These are phyloP conservation scores for Aegilops longissima DNA, from an alignment of 176 grass and related monocot species.

Conservation along the genomic window DNA sequence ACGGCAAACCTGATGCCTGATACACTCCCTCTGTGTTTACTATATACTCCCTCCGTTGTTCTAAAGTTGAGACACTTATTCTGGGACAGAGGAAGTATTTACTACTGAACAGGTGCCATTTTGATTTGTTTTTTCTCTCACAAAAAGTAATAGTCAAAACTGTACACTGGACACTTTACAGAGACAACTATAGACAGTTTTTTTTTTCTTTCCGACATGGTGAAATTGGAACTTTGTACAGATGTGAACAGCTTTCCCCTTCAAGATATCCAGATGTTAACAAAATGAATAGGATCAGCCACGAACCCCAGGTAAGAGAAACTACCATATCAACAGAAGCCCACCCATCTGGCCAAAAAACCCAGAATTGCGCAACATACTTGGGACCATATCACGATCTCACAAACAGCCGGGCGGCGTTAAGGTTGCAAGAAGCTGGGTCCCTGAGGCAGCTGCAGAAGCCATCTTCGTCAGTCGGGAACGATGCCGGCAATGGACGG, in stretches of 20 bases:
- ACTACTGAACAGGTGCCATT: no score
- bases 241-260: background rate
- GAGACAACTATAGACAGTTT: background rate
- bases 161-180: background rate
- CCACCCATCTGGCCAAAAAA: background rate
- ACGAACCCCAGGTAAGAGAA: background rate
- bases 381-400: background rate
- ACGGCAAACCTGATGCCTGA: no score
- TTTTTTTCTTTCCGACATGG: no score
- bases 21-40: no score
- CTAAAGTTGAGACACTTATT: no score
- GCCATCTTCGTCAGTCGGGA: background rate
- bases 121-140: background rate
- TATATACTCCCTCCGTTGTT: background rate
- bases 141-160: background rate
- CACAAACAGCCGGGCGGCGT: background rate
- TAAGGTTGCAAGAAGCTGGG: constrained; percentile 5
- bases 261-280: background rate
- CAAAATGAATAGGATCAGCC: background rate
- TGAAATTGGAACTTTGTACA: background rate
- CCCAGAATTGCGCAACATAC: background rate
- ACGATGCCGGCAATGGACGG: background rate
- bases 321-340: background rate
- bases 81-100: no score
- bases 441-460: constrained; percentile 9